Evolutionary conservation across 176 grass and related monocot species (phyloP).

Genomic region (Carex littledalei): DNA sequence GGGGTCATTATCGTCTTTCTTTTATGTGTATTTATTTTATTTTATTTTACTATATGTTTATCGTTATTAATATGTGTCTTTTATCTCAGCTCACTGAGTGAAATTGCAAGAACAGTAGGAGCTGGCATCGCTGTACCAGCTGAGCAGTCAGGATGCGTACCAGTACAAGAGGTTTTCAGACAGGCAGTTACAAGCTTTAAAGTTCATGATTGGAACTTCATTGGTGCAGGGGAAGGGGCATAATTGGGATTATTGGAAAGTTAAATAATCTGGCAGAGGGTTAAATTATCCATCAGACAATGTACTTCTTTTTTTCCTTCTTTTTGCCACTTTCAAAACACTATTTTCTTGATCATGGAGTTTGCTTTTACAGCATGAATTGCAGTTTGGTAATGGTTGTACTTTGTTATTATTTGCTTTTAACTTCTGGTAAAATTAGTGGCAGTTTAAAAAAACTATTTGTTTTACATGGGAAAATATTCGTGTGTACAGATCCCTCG

Average conservation of each 20-base stretch:
- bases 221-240: slow-evolving; percentile 20
- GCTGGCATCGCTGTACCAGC: not conserved
- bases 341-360: not conserved
- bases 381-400: no score
- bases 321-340: not conserved
- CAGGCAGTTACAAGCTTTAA: slow-evolving; percentile 56
- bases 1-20: not conserved
- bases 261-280: not conserved
- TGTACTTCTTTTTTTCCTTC: not conserved
- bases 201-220: slow-evolving; percentile 86
- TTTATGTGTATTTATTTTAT: not conserved
- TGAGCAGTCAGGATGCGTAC: slow-evolving; percentile 59
- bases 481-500: no score
- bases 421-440: no score
- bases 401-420: no score
- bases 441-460: no score
- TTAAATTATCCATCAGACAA: not conserved
- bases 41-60: not conserved
- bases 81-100: slow-evolving; percentile 44
- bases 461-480: no score
- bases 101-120: slow-evolving; percentile 3
- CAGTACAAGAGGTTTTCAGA: slow-evolving; percentile 70
- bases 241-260: not conserved
- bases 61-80: not conserved
- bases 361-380: no score